A percentile compares a stretch with the other conserved stretches of the same genome.
Evolutionary conservation across 116 monocot species (phyloP).

Genomic region (Zostera marina): DNA sequence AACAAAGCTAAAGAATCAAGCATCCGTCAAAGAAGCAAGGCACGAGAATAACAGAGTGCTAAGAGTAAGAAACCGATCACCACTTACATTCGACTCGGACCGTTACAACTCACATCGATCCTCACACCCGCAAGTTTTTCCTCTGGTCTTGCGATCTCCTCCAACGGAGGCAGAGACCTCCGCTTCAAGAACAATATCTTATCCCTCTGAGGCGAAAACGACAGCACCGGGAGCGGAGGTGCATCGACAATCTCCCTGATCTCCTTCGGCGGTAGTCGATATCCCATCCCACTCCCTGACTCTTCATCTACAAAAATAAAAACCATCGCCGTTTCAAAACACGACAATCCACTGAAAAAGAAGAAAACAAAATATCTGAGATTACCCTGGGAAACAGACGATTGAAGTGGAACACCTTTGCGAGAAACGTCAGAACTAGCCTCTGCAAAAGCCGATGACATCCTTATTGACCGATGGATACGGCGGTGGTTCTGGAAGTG

Average conservation of each 20-base stretch:
- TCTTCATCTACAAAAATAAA: background rate
- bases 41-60: background rate
- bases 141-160: constrained; percentile 88
- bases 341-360: background rate
- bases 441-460: background rate
- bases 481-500: background rate
- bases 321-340: background rate
- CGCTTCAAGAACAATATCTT: constrained; percentile 86
- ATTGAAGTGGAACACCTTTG: background rate
- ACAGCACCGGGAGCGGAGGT: constrained; percentile 71
- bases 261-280: constrained; percentile 78
- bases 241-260: constrained; percentile 94
- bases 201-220: constrained; percentile 84
- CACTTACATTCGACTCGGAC: constrained; percentile 74
- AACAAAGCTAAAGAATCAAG: background rate
- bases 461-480: constrained; percentile 1
- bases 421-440: background rate
- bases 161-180: constrained; percentile 54
- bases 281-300: constrained; percentile 11
- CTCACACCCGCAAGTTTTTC: constrained; percentile 89
- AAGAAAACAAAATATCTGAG: background rate
- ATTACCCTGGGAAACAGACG: background rate
- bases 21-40: background rate
- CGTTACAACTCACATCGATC: constrained; percentile 76
- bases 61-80: background rate